These are phyloP conservation scores for Apiotrichum sp. DNA, from an alignment of 1,284 basidiomycete species.

Conservation along the genomic window DNA sequence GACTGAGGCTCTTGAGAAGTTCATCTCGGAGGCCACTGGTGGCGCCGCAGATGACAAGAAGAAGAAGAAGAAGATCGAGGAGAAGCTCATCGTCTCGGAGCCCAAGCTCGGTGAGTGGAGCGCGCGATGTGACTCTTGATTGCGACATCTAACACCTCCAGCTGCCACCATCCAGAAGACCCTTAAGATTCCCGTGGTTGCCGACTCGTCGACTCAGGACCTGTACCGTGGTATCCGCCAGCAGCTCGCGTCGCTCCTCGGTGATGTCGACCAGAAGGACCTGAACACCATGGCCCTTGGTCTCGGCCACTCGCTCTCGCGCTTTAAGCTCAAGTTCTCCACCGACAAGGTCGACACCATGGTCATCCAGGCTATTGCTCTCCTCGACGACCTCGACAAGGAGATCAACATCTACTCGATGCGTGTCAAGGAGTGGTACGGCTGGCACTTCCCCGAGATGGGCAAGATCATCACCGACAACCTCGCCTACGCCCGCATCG, in stretches of 20 bases:
- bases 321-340: slow-evolving; percentile 99
- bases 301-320: slow-evolving; percentile 90
- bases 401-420: slow-evolving; percentile 99
- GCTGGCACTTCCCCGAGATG: slow-evolving; percentile 99
- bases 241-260: slow-evolving; percentile 79
- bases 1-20: slow-evolving; percentile 87
- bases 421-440: slow-evolving; percentile 99
- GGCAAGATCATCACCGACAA: slow-evolving; percentile 97
- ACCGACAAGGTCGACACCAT: slow-evolving; percentile 99
- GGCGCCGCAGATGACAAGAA: slow-evolving; percentile 53
- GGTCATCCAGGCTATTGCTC: slow-evolving; percentile 98
- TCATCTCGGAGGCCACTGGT: slow-evolving; percentile 79
- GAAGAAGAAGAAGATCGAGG: slow-evolving; percentile 76
- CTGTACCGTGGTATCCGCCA: slow-evolving; percentile 92
- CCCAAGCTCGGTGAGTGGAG: slow-evolving; percentile 71
- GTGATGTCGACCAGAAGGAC: slow-evolving; percentile 90
- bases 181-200: slow-evolving; percentile 79
- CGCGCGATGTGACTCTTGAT: slow-evolving; percentile 50
- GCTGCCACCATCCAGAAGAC: slow-evolving; percentile 87
- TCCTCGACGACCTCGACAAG: slow-evolving; percentile 97
- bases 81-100: slow-evolving; percentile 82
- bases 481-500: slow-evolving; percentile 88
- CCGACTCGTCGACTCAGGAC: slow-evolving; percentile 63
- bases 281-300: slow-evolving; percentile 96
- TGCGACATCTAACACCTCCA: slow-evolving; percentile 38